Base-by-base conservation (phyloP, 306 rosid species). In the Acacia melanoxylon region DNA sequence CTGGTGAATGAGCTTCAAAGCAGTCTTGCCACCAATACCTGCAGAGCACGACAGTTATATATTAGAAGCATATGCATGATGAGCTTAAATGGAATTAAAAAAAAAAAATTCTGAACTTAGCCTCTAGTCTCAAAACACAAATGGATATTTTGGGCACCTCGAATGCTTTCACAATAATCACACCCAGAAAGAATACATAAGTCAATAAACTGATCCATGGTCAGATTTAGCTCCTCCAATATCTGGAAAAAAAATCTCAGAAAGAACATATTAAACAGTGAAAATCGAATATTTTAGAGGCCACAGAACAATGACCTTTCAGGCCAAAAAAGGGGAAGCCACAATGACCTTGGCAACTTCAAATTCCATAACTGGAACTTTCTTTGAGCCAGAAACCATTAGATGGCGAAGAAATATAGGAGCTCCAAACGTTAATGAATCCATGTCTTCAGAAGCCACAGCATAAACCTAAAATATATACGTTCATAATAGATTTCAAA, bases 361-460 rank as follows among this genome's bases (percentile, higher is more conserved):
- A 71, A 95, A 95, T 83, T 95, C 98, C 99, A 95, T 93, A 68
- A 95, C 98, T 42, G 94, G 99, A 86, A 92, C 70, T 88, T 95
- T 95, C 79, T 97, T 92, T 13, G 98, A 91, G 91, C 97, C 92
- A 40, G 99, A 98, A 84, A 92, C 98, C 99, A 93, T 92, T 83
- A 95, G 83, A 86, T 95, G 99, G 68, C 99, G 98, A 81, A 95
- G 97, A 89, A 95, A 95, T 68, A 72, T 91, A 42, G 97, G 92
- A 80, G 98, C 94, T 87, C 99, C 99, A 91, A 95, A 93, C 2
- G 99, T 93, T 66, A 93, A 84, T 31, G 97, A 93, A 88, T 95
- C 99, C 99, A 95, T 95, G 79, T 95, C 98, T 89, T 95, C 98
- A 63, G 99, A 95, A 76, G 98, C 98, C 87, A 92, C 97, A 12